Conservation (phyloP, 1,139 yeast species). For the Taphrina communis region DNA sequence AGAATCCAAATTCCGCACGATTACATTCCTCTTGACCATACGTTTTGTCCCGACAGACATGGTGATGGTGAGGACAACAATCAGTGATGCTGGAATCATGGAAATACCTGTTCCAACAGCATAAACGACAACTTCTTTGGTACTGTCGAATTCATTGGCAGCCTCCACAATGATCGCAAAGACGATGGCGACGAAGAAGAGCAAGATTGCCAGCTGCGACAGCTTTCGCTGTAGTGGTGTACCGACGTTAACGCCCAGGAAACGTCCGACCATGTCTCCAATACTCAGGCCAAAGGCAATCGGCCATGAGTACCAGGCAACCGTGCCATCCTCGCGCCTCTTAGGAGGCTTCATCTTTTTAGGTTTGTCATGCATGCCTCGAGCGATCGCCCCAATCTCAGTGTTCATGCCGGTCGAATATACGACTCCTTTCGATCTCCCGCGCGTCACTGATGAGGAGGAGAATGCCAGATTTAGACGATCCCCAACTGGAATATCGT, state of each 20-base stretch:
- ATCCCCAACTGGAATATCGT: slow-evolving; percentile 72
- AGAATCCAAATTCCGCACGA: slow-evolving; percentile 78
- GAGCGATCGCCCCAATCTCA: slow-evolving; percentile 79
- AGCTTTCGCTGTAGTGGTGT: slow-evolving; percentile 74
- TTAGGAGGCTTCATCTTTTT: slow-evolving; percentile 27
- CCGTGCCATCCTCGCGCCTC: slow-evolving; percentile 32
- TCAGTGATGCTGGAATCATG: slow-evolving; percentile 82
- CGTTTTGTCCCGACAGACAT: slow-evolving; percentile 87
- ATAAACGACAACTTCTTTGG: slow-evolving; percentile 75
- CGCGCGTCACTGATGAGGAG: slow-evolving; percentile 75
- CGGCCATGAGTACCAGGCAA: slow-evolving; percentile 40
- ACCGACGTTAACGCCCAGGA: slow-evolving; percentile 56
- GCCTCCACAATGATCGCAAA: slow-evolving; percentile 83
- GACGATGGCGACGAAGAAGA: slow-evolving; percentile 73
- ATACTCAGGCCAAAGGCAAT: slow-evolving; percentile 39
- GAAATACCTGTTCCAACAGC: slow-evolving; percentile 74
- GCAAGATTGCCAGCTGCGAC: slow-evolving; percentile 70
- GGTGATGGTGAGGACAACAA: slow-evolving; percentile 80
- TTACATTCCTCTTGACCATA: slow-evolving; percentile 73
- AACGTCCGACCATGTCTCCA: slow-evolving; percentile 42
- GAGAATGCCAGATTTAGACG: slow-evolving; percentile 74
- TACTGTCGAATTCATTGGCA: slow-evolving; percentile 70
- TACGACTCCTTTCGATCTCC: slow-evolving; percentile 73
- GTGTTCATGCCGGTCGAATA: slow-evolving; percentile 71
- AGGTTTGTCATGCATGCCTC: slow-evolving; percentile 52